These are phyloP conservation scores for Myxozyma mucilagina DNA, from an alignment of 805 yeast species.

Conservation along the genomic window DNA sequence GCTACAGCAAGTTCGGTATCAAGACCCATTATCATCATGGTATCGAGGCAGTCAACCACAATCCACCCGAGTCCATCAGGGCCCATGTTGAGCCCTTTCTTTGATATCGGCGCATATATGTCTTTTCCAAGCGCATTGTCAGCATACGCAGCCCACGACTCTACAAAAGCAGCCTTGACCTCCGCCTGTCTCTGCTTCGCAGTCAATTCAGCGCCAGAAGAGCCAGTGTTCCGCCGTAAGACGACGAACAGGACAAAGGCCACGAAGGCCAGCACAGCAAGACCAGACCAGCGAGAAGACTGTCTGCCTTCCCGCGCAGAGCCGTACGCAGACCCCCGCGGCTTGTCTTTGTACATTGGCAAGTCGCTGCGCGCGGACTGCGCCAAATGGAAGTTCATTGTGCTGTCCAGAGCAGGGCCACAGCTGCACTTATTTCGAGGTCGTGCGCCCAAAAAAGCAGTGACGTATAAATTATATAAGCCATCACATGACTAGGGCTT, in stretches of 20 bases:
- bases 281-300: constrained; percentile 1
- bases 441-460: too few species aligned
- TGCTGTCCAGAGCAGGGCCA: too few species aligned
- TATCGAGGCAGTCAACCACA: constrained; percentile 83
- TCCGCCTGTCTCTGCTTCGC: constrained; percentile 43
- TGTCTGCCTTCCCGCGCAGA: background rate
- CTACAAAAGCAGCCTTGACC: constrained; percentile 67
- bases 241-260: background rate
- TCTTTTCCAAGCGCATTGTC: constrained; percentile 83
- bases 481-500: too few species aligned
- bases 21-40: constrained; percentile 72
- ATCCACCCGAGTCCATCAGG: constrained; percentile 87
- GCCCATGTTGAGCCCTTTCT: constrained; percentile 71
- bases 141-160: constrained; percentile 76
- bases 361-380: constrained; percentile 33
- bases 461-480: too few species aligned
- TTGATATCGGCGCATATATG: constrained; percentile 67
- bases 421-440: background rate
- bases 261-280: background rate
- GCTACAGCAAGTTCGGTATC: constrained; percentile 64
- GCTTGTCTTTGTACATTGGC: constrained; percentile 59
- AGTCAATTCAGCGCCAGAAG: background rate
- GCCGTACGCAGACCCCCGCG: constrained; percentile 29
- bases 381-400: too few species aligned
- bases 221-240: background rate